Evolutionary conservation across 2,329 filamentous ascomycete species (phyloP).

Genomic region (Fusarium incarnatum): DNA sequence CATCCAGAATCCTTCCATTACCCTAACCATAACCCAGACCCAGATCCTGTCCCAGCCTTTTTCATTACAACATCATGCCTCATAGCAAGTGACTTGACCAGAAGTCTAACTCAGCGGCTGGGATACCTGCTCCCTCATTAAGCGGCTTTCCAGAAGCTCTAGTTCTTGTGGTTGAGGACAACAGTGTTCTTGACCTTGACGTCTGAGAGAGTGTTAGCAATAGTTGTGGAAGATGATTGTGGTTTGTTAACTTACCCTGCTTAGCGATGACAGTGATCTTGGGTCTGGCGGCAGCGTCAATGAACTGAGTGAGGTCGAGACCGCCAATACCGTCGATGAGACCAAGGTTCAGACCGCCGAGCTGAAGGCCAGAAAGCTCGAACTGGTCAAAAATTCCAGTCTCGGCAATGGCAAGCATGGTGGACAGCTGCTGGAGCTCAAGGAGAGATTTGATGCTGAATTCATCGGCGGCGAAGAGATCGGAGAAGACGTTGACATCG

Average conservation of each 20-base stretch:
- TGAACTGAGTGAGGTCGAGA: conserved; percentile 48
- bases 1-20: background rate
- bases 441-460: conserved; percentile 57
- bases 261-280: conserved; percentile 48
- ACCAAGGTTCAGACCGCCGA: conserved; percentile 48
- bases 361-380: conserved; percentile 44
- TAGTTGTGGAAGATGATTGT: fast-evolving
- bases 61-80: conserved; percentile 15
- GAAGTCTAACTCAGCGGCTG: conserved; percentile 12
- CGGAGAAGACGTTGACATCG: conserved; percentile 57
- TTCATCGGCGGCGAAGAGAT: conserved; percentile 54
- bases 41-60: background rate
- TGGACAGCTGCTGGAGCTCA: conserved; percentile 57
- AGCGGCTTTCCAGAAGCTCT: background rate
- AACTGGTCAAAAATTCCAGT: conserved; percentile 49
- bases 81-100: conserved; percentile 10
- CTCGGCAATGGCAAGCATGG: conserved; percentile 50
- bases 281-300: conserved; percentile 44
- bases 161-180: conserved; percentile 7
- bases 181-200: conserved; percentile 15
- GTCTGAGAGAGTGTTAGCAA: conserved; percentile 8
- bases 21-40: background rate
- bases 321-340: conserved; percentile 46
- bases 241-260: conserved; percentile 31
- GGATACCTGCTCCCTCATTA: conserved; percentile 34